A percentile compares a stretch with the other conserved stretches of the same genome.
phyloP scores from a whole-genome alignment of 1,139 yeast species.

The Wickerhamomyces sp. region DNA sequence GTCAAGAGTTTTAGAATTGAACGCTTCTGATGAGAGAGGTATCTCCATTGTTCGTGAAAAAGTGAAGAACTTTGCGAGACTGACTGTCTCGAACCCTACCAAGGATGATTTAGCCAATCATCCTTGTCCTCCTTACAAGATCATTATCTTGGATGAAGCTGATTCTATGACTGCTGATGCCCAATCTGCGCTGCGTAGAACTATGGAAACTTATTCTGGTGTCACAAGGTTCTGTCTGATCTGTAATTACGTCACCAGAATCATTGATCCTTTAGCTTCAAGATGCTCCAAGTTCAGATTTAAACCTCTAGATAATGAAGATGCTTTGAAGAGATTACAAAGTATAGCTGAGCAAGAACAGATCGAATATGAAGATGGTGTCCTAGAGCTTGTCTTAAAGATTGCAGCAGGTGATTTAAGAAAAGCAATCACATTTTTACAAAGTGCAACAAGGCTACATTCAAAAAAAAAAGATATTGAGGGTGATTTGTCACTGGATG shows the following conservation, averaged over 20 bases:
- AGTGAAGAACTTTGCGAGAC: constrained; percentile 86
- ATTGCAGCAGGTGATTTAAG: constrained; percentile 88
- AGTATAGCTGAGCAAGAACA: constrained; percentile 49
- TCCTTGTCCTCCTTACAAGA: constrained; percentile 94
- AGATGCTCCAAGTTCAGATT: constrained; percentile 95
- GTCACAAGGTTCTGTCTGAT: constrained; percentile 91
- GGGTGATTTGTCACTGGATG: constrained; percentile 31
- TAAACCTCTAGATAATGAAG: constrained; percentile 64
- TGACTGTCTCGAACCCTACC: constrained; percentile 79
- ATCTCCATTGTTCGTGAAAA: constrained; percentile 89
- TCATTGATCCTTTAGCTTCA: constrained; percentile 93
- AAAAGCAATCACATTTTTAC: constrained; percentile 86
- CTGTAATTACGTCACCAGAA: constrained; percentile 93
- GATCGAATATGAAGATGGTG: constrained; percentile 44
- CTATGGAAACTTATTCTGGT: constrained; percentile 91
- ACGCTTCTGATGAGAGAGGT: constrained; percentile 97
- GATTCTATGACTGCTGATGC: constrained; percentile 99
- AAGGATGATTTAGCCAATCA: constrained; percentile 61
- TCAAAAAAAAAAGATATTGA: constrained; percentile 27
- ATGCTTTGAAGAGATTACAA: constrained; percentile 64
- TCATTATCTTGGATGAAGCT: constrained; percentile 85
- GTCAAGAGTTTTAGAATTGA: constrained; percentile 80
- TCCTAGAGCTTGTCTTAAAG: constrained; percentile 55
- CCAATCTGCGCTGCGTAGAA: constrained; percentile 89
- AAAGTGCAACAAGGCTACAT: constrained; percentile 73